Base-by-base conservation (phyloP, 768 basidiomycete genomes). In the Mycena vulgaris region DNA sequence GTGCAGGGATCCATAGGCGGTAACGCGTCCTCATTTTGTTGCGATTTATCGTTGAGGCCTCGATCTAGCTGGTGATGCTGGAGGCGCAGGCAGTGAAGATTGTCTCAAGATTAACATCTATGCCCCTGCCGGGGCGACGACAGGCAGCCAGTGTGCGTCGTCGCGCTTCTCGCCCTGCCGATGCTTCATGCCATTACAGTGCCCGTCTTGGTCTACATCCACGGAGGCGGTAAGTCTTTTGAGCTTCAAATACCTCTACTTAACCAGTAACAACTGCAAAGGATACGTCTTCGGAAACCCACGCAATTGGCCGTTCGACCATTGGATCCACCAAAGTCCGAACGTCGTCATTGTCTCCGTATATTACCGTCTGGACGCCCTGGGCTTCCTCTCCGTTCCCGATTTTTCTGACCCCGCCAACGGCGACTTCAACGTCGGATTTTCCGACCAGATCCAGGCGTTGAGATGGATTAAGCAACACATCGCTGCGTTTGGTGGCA, bases 51-150 rank as follows among this genome's bases (percentile, higher is more conserved):
- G 25, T 28, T 35, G 19, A 58, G 33, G 2, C 42, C 28, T 59
- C 68, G 23, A 30, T 69, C 10, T 45, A 90, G 87, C 53, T 23
- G 87, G 87, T 11, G 89, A 89, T 74, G 83, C 86, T 30, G 90
- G 90, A 57, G 90, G 90, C 31, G 89, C 89, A 17, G 90, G 91
- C 16, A 87, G 86, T 51, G 90, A 92, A 78, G 90, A 92, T 70
- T 92, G 90, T 70, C 78, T 92, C 35, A 91, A 91, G 56, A 80
- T 91, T n/a, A 90, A 92, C 75, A 83, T 92, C 13, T 92, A 91
- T 65, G 78, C 88, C 14, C 90, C 91, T 3, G 79, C 81, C 7
- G 83, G 84, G 9, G 84, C 86, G 5, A 86, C 83, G 39, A 73
- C 77, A 30, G 82, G 84, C 1, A 86, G 85, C 68, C 85, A 88